A percentile compares a stretch with the other conserved stretches of the same genome.
Evolutionary conservation across 169 alveolate species (phyloP).

Genomic region (Cytauxzoon felis): DNA sequence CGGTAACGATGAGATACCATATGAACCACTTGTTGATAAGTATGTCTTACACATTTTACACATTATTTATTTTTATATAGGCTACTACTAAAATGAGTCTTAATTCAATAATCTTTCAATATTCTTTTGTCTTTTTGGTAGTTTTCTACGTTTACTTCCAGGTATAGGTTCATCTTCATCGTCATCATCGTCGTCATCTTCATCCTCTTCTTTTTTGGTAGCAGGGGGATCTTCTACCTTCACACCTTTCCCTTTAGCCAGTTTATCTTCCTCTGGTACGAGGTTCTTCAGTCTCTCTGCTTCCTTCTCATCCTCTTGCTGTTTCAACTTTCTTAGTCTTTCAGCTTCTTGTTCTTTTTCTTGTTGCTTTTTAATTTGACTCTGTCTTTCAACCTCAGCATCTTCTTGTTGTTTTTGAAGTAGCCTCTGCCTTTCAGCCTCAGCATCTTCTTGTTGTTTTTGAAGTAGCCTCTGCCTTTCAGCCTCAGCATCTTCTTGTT

Average conservation of each 20-base stretch:
- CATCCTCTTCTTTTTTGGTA: background rate
- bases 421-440: background rate
- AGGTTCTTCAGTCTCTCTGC: background rate
- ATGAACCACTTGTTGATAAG: constrained; percentile 45
- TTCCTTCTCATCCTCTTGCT: background rate
- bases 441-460: background rate
- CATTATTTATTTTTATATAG: background rate
- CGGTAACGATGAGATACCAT: constrained; percentile 32
- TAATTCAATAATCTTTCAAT: too few species aligned
- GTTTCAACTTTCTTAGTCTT: background rate
- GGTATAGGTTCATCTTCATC: background rate
- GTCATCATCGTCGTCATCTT: background rate
- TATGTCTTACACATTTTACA: background rate
- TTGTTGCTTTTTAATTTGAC: too few species aligned
- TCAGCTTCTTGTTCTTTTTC: too few species aligned
- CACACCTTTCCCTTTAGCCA: background rate
- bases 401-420: background rate
- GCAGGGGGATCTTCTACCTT: background rate
- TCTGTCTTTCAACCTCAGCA: background rate
- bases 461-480: background rate
- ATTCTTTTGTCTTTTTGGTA: background rate
- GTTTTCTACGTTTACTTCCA: background rate
- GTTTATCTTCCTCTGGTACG: background rate
- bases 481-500: background rate
- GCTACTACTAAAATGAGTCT: constrained; percentile 30